Evolutionary conservation across 768 basidiomycete genomes (phyloP), one percentile per base, ranked within the genome.

Genomic region (Scleroderma citrinum): DNA sequence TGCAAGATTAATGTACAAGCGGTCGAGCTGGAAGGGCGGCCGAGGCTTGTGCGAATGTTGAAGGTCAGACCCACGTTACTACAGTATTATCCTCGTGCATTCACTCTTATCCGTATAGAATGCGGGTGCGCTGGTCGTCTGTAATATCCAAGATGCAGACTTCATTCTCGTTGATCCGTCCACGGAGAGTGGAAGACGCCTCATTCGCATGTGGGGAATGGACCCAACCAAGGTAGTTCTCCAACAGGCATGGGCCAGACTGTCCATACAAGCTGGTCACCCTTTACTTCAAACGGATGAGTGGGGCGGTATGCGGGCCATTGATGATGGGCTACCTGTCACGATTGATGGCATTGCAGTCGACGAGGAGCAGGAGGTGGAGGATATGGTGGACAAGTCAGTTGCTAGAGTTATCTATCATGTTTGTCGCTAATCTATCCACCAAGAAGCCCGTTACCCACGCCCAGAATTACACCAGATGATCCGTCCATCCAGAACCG

Each of bases 141-240:
- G 68, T 44, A 74, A 77, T 50, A 74, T 79, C 8, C 73, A 69
- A 40, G 69, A 75, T 44, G 77, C 85, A 0, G 64, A 73, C 17
- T 67, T 86, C 21, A 77, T 86, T 39, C 66, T 88, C 5, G 80
- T 87, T 7, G 77, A 85, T 53, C 62, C 76, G 2, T 63, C 66
- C 16, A 71, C 77, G 0, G 58, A 68, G n/a, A 72, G 75, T 36
- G 83, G 84, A 23, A 68, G 70, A 57, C 70, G 72, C 16, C 77
- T 84, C 56, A 73, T 85, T 50, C 73, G 77, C 34, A 76, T 78
- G 17, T 85, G 81, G 81, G 71, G 75, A 7, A 59, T 63, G 20
- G 81, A 82, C 40, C 50, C 58, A 12, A 59, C 61, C 34, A 69
- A 81, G 60, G 70, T 75, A 1, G 74, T 84, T 10, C 67, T 85